Percentiles rank a stretch among this genome's conserved stretches.
Evolutionary conservation across 306 rosid species (phyloP).

Genomic region (Cajanus cajan): DNA sequence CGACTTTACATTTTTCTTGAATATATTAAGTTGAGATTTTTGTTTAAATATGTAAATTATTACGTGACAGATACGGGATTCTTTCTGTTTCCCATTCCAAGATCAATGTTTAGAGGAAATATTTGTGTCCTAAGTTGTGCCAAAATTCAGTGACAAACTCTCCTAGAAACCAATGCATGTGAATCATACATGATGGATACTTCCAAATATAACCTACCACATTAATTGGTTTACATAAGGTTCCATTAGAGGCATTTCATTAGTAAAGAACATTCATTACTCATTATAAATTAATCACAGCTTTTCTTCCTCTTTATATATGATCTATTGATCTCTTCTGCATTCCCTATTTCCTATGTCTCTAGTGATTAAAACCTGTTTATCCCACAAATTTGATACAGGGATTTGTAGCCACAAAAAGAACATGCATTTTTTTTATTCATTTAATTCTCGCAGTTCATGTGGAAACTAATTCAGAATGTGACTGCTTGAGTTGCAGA

Average conservation of each 20-base stretch:
- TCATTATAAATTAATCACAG: background rate
- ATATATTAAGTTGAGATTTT: background rate
- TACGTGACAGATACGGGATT: background rate
- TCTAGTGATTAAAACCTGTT: background rate
- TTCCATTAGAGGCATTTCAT: background rate
- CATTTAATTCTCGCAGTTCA: background rate
- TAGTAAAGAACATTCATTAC: background rate
- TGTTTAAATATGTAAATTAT: background rate
- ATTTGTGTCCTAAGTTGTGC: background rate
- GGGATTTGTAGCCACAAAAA: constrained; percentile 15
- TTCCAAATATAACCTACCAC: background rate
- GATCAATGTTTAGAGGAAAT: background rate
- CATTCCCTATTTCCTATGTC: background rate
- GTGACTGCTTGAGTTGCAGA: constrained; percentile 16
- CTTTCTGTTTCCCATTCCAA: background rate
- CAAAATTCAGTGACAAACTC: background rate
- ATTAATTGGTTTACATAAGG: background rate
- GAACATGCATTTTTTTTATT: background rate
- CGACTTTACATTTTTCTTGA: background rate
- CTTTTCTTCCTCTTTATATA: background rate
- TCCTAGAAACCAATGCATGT: background rate
- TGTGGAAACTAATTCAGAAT: constrained; percentile 15
- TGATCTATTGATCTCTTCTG: background rate
- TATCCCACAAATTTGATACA: background rate
- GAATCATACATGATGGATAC: background rate